Evolutionary conservation across 2,329 filamentous ascomycete genomes (phyloP), one percentile per base, ranked within the genome.

Genomic region (Botrytis deweyae): DNA sequence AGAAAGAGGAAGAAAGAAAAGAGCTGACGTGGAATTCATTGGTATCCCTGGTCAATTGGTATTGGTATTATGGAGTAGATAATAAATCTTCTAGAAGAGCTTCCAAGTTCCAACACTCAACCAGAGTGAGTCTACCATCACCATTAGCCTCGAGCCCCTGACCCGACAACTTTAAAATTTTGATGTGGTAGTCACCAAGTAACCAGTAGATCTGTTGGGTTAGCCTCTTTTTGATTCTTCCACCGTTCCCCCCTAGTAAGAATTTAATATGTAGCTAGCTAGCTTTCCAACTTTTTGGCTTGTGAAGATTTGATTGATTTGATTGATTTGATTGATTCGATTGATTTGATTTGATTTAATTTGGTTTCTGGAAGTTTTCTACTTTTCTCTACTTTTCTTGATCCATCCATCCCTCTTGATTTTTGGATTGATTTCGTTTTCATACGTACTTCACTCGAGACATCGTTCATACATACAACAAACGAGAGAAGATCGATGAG

Each of bases 11-110:
- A 52, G 49, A 52, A 52, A 14, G 49, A 52, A 55, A 58, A 58
- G 52, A 58, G 52, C 52, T 58, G 52, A 58, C 52, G 52, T 58
- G 52, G 52, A 58, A 58, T 29, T 58, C 52, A 58, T 58, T 58
- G 29, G 52, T 16, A 18, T 9, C 16, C 52, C 52, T 18, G 14
- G n/a, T 58, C 16, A 18, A 18, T 29, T 29, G 52, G 12, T 7
- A 18, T 29, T 29, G 52, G 12, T 7, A n/a, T 55, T n/a, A 6
- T 9, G 46, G 25, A n/a, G 10, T 55, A n/a, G 25, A n/a, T 7
- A n/a, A n/a, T 7, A n/a, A 16, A n/a, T 52, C 25, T 52, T 52
- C 49, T 52, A n/a, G 49, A 52, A 52, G 49, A n/a, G 25, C 49
- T 52, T 52, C 49, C 25, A 3, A 33, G 33, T 33, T 33, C 33